A percentile compares a stretch with the other conserved stretches of the same genome.
These are phyloP conservation scores for Xerocomus nothofagi DNA, from an alignment of 1,284 basidiomycete genomes.

Conservation along the genomic window DNA sequence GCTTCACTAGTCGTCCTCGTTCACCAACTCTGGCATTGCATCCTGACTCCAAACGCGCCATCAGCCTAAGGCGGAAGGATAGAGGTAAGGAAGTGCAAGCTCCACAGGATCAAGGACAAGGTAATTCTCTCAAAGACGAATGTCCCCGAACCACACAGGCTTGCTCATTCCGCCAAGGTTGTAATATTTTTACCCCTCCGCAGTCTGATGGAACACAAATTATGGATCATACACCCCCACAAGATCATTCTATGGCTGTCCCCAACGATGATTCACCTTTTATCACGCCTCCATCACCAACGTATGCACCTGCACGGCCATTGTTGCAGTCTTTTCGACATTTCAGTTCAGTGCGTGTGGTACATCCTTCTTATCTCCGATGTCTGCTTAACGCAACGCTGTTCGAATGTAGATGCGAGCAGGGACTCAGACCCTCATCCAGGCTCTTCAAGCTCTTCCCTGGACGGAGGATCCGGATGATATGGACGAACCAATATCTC, in stretches of 20 bases:
- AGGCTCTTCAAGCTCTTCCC: constrained; percentile 79
- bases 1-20: constrained; percentile 43
- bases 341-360: constrained; percentile 59
- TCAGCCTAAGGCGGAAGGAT: constrained; percentile 55
- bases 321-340: constrained; percentile 56
- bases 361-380: not conserved
- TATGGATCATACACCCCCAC: constrained; percentile 13
- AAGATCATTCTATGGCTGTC: constrained; percentile 15
- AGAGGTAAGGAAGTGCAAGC: constrained; percentile 44
- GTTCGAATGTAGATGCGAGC: constrained; percentile 62
- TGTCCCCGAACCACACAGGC: not conserved
- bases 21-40: constrained; percentile 32
- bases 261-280: constrained; percentile 71
- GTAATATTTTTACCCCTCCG: constrained; percentile 2
- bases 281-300: constrained; percentile 70
- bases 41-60: constrained; percentile 49
- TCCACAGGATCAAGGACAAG: constrained; percentile 35
- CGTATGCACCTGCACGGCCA: constrained; percentile 43
- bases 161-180: constrained; percentile 31
- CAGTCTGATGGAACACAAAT: constrained; percentile 16
- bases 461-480: constrained; percentile 68
- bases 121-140: constrained; percentile 15
- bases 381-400: constrained; percentile 6
- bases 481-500: constrained; percentile 58
- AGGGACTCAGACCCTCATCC: constrained; percentile 82